These are phyloP conservation scores for Discostella stelligera DNA, from an alignment of 352 stramenopile genomes.

Conservation along the genomic window DNA sequence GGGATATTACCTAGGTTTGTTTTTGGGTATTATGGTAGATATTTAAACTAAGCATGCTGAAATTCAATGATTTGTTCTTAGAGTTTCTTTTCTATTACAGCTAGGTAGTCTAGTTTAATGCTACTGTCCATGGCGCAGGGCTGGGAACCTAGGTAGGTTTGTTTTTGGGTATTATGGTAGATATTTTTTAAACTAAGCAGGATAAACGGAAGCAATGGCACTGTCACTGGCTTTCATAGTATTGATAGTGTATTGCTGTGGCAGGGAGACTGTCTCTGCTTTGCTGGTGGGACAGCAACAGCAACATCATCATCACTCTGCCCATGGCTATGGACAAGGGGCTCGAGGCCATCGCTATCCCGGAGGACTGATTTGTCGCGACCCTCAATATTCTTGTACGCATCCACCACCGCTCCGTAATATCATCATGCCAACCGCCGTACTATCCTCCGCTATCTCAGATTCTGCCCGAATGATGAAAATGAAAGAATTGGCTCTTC, in stretches of 20 bases:
- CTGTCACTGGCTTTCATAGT: background rate
- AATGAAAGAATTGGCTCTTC: conserved; percentile 27
- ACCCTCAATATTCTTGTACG: background rate
- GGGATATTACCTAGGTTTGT: too few relatives aligned
- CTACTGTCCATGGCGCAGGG: too few relatives aligned
- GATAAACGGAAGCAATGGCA: background rate
- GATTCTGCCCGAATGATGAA: background rate
- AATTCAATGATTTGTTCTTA: too few relatives aligned
- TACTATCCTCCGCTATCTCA: background rate
- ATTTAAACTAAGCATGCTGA: too few relatives aligned
- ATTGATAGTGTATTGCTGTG: background rate
- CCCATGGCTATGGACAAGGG: background rate
- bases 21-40: too few relatives aligned
- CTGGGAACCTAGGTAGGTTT: too few relatives aligned
- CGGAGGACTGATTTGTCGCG: background rate
- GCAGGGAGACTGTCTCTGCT: background rate
- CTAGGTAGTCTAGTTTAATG: too few relatives aligned
- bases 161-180: too few relatives aligned
- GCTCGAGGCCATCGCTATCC: background rate
- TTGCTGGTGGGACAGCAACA: background rate
- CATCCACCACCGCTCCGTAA: background rate
- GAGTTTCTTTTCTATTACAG: too few relatives aligned
- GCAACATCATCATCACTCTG: too few relatives aligned
- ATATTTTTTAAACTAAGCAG: too few relatives aligned
- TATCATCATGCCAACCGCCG: background rate